Conservation (phyloP, 2,329 filamentous ascomycete genomes). For the Thermothelomyces thermophilus region DNA sequence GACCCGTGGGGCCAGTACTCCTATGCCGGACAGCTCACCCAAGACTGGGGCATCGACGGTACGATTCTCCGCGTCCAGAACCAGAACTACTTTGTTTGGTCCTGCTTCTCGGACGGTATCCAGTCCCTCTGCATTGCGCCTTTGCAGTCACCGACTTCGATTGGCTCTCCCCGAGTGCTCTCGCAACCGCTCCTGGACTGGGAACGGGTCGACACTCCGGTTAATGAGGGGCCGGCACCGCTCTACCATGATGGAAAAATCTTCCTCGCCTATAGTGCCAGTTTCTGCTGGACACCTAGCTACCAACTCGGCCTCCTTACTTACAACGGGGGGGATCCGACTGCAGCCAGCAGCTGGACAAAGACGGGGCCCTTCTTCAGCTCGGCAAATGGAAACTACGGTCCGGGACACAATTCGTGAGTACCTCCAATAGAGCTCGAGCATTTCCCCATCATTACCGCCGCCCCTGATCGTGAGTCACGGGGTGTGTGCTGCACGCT, state of each 20-base stretch:
- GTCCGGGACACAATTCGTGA: conserved; percentile 45
- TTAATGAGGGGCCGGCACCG: conserved; percentile 50
- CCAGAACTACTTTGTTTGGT: conserved; percentile 48
- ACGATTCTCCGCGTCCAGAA: conserved; percentile 43
- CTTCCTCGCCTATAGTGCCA: conserved; percentile 48
- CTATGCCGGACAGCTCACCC: conserved; percentile 42
- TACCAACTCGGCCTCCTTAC: conserved; percentile 49
- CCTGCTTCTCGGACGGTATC: conserved; percentile 39
- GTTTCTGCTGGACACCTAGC: conserved; percentile 49
- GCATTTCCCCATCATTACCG: too few species aligned
- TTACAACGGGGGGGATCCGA: conserved; percentile 47
- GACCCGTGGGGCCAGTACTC: conserved; percentile 46
- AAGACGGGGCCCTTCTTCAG: conserved; percentile 47
- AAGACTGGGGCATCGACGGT: conserved; percentile 48
- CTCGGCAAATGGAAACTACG: conserved; percentile 50
- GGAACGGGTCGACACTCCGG: conserved; percentile 43
- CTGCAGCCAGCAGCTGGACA: conserved; percentile 39
- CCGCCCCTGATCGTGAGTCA: too few species aligned
- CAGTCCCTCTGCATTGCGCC: conserved; percentile 36
- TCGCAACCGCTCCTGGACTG: conserved; percentile 45
- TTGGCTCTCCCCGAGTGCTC: conserved; percentile 37
- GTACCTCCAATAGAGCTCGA: neutral
- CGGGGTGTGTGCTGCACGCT: too few species aligned
- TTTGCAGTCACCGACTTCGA: conserved; percentile 36
- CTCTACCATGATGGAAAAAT: conserved; percentile 48